phyloP scores from a whole-genome alignment of 148 eudicot genomes.

The Fagopyrum homotropicum region DNA sequence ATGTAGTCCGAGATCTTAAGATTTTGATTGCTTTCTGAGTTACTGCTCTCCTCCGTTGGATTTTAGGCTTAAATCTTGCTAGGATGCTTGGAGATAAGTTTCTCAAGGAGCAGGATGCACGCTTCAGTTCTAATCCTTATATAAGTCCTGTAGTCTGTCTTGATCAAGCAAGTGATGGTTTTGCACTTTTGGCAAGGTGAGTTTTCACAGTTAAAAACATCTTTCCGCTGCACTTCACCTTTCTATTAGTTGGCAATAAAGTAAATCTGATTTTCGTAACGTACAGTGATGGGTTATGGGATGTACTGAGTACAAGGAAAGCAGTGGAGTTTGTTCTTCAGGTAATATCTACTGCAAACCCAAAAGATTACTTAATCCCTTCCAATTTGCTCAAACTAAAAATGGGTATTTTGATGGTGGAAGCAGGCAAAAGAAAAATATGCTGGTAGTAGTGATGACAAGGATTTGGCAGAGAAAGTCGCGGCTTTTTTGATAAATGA shows the following conservation, averaged over 20 bases:
- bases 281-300: slow-evolving; percentile 97
- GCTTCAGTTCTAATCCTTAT: slow-evolving; percentile 84
- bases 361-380: background rate
- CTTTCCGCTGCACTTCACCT: background rate
- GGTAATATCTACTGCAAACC: slow-evolving; percentile 31
- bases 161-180: slow-evolving; percentile 48
- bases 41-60: background rate
- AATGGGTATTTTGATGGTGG: background rate
- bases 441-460: slow-evolving; percentile 17
- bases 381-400: background rate
- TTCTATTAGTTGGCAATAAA: background rate
- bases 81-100: slow-evolving; percentile 97
- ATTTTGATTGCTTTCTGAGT: slow-evolving; percentile 4
- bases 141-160: slow-evolving; percentile 66
- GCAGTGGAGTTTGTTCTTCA: slow-evolving; percentile 72
- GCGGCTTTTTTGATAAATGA: slow-evolving; percentile 66
- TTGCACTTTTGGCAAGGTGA: slow-evolving; percentile 87
- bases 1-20: background rate
- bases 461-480: slow-evolving; percentile 54
- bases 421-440: slow-evolving; percentile 65
- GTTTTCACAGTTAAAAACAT: background rate
- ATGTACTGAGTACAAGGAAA: slow-evolving; percentile 71
- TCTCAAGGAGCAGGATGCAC: slow-evolving; percentile 87
- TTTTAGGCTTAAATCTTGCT: slow-evolving; percentile 77
- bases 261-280: background rate